Evolutionary conservation across 306 rosid species (phyloP).

Genomic region (Fagus sylvatica): DNA sequence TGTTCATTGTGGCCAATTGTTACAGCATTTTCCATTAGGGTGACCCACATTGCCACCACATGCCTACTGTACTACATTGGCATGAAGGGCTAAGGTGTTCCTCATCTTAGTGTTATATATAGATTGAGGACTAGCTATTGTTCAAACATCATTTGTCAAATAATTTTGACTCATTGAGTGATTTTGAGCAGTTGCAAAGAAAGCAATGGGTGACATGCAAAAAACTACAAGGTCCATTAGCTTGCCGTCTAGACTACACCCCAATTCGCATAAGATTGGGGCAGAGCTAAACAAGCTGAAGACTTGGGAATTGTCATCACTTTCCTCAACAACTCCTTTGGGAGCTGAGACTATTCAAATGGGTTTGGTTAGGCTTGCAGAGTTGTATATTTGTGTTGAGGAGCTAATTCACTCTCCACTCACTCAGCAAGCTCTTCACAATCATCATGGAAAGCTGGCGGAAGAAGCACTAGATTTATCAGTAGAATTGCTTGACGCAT

Average conservation of each 20-base stretch:
- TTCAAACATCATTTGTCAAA: not conserved
- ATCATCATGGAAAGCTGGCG: constrained; percentile 27
- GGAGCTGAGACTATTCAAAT: constrained; percentile 25
- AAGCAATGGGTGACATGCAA: constrained; percentile 17
- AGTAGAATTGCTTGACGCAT: constrained; percentile 52
- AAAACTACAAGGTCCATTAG: constrained; percentile 54
- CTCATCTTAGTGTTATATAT: too few relatives aligned
- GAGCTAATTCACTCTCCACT: constrained; percentile 40
- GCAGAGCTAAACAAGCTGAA: constrained; percentile 38
- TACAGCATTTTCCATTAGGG: too few relatives aligned
- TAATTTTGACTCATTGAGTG: too few relatives aligned
- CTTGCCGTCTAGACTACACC: constrained; percentile 58
- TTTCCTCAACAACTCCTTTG: constrained; percentile 1
- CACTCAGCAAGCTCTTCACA: constrained; percentile 39
- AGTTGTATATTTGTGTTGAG: constrained; percentile 45
- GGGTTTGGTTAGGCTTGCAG: constrained; percentile 46
- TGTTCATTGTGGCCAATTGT: not conserved
- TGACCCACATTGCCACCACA: too few relatives aligned
- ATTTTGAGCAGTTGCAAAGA: constrained; percentile 1
- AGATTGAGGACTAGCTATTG: too few relatives aligned
- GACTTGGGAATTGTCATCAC: constrained; percentile 22
- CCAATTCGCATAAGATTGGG: constrained; percentile 39
- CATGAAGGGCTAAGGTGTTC: too few relatives aligned
- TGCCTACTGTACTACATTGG: too few relatives aligned
- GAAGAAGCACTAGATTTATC: constrained; percentile 58